Conservation (phyloP, 345 rosid species). For the Citrus sinensis region DNA sequence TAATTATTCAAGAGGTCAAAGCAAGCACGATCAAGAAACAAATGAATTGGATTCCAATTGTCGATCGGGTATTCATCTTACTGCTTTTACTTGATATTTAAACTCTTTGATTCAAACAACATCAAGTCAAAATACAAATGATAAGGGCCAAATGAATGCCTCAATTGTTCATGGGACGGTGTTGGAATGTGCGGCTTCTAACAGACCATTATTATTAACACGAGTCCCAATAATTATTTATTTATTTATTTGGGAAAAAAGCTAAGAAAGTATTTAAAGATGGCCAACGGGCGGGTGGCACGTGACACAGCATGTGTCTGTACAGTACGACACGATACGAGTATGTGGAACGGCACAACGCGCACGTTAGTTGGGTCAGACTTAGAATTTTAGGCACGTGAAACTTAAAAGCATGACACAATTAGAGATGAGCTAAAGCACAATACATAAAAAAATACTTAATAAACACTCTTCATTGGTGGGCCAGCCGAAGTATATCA, state of each 20-base stretch:
- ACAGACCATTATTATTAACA: not conserved
- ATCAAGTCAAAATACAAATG: not conserved
- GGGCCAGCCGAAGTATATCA: too few species aligned
- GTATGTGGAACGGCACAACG: rapidly evolving
- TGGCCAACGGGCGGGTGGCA: rapidly evolving
- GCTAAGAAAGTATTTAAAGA: too few species aligned
- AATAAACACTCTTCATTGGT: too few species aligned
- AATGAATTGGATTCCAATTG: not conserved
- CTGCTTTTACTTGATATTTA: not conserved
- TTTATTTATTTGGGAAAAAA: too few species aligned
- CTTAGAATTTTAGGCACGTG: too few species aligned
- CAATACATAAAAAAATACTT: too few species aligned
- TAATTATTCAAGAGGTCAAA: not conserved
- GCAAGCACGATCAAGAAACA: conserved; percentile 1
- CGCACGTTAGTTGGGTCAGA: rapidly evolving
- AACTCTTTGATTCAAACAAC: not conserved
- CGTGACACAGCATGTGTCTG: rapidly evolving
- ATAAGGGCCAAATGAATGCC: not conserved
- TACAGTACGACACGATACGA: rapidly evolving
- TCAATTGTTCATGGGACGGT: not conserved
- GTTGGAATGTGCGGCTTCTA: not conserved
- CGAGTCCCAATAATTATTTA: too few species aligned
- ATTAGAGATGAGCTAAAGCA: rapidly evolving
- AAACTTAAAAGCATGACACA: rapidly evolving
- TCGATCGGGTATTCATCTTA: not conserved